These are phyloP conservation scores for Boletellus ananiceps DNA, from an alignment of 768 basidiomycete species.

Conservation along the genomic window DNA sequence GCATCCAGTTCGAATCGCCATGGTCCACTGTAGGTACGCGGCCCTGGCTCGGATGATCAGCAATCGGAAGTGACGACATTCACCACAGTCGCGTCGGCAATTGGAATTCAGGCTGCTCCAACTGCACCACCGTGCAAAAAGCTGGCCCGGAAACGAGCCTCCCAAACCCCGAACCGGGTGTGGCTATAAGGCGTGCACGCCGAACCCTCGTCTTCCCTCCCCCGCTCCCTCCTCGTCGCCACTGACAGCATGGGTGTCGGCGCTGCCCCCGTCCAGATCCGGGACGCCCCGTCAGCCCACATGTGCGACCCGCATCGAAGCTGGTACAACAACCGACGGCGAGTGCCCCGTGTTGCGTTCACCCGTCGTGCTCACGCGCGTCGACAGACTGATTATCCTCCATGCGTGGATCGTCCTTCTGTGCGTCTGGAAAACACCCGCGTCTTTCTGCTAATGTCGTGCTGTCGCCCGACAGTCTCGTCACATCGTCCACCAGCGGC, in stretches of 20 bases:
- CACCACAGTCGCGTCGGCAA: too few relatives aligned
- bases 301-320: constrained; percentile 61
- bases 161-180: too few relatives aligned
- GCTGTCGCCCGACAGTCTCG: constrained; percentile 40
- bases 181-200: too few relatives aligned
- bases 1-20: too few relatives aligned
- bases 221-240: too few relatives aligned
- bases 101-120: too few relatives aligned
- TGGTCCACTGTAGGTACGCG: too few relatives aligned
- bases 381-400: constrained; percentile 50
- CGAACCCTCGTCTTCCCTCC: too few relatives aligned
- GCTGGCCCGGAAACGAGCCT: too few relatives aligned
- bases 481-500: constrained; percentile 72
- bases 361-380: not conserved
- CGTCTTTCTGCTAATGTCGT: not conserved
- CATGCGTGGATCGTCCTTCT: constrained; percentile 68
- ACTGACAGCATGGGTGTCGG: constrained; percentile 48
- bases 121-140: too few relatives aligned
- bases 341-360: constrained; percentile 7
- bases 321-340: constrained; percentile 79
- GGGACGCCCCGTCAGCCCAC: constrained; percentile 41
- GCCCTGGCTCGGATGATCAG: too few relatives aligned
- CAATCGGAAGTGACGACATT: too few relatives aligned
- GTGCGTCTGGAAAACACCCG: constrained; percentile 31
- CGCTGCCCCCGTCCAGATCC: constrained; percentile 29